Evolutionary conservation across 257 asterid species (phyloP), one percentile per base, ranked within the genome.

Genomic region (Marsdenia floribunda): DNA sequence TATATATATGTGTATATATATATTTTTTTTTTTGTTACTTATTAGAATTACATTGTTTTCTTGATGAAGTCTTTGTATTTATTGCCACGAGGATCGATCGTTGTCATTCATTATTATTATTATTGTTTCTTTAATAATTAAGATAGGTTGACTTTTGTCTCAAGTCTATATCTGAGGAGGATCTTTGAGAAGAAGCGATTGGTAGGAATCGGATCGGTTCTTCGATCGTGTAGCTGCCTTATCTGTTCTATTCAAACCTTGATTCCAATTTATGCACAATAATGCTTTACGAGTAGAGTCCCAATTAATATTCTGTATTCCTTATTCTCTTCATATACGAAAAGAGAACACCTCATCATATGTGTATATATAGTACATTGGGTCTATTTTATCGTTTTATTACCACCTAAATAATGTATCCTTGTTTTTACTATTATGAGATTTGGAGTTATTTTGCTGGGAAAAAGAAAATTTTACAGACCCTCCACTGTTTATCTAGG

Each of bases 101-200:
- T 29, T 29, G 33, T 29, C 1, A 29, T 29, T 29, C 1, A 29
- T 29, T 29, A 29, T 29, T 8, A 0, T 63, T 4, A 5, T 2
- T 33, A 18, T 10, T 21, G 12, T 2, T 15, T 22, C 21, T 64
- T 8, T 74, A 5, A 46, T 75, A 3, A 19, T n/a, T n/a, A n/a
- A n/a, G n/a, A 42, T 73, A 15, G 52, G 63, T 74, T 74, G 77
- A 74, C 63, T 74, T 47, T 44, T 63, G 1, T 58, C 2, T 52
- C 16, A 29, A 33, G 52, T 40, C 69, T 16, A 73, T 42, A 8
- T 24, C 69, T 22, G 66, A 4, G 1, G 57, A 14, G 18, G 22
- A 57, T 22, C 22, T 22, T 49, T 46, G 19, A 44, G 70, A 22
- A 42, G 5, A 57, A 61, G 37, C 18, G 44, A 64, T 9, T 11